Evolutionary conservation across 257 asterid species (phyloP).

Genomic region (Jacaranda copaia): DNA sequence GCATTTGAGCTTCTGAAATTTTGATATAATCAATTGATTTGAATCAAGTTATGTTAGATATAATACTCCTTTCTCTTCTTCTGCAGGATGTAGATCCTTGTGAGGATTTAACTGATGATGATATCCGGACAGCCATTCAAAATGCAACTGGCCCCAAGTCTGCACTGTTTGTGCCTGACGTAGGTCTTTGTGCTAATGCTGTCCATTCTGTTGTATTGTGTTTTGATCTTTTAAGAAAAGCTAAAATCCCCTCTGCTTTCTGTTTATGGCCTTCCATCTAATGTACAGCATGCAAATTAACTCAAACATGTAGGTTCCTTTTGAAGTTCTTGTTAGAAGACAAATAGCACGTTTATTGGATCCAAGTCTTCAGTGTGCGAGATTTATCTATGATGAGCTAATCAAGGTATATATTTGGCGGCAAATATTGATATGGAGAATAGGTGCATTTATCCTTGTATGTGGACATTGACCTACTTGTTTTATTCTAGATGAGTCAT

Average conservation of each 20-base stretch:
- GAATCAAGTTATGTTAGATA: constrained; percentile 25
- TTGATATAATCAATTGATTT: constrained; percentile 13
- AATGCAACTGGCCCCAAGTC: constrained; percentile 92
- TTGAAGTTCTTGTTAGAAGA: constrained; percentile 90
- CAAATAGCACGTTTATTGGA: constrained; percentile 92
- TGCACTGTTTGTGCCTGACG: constrained; percentile 91
- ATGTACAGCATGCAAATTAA: constrained; percentile 28
- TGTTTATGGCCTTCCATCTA: constrained; percentile 29
- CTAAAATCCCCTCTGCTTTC: constrained; percentile 23
- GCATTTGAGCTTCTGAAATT: constrained; percentile 7
- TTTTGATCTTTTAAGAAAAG: constrained; percentile 22
- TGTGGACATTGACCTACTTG: constrained; percentile 20
- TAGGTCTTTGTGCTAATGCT: constrained; percentile 45
- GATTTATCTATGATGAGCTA: constrained; percentile 92
- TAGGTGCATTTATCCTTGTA: constrained; percentile 28
- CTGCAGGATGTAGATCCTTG: constrained; percentile 96
- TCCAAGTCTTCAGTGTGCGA: constrained; percentile 97
- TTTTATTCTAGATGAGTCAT: constrained; percentile 79
- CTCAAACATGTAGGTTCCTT: constrained; percentile 72
- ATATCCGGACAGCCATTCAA: constrained; percentile 91
- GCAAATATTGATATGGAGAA: constrained; percentile 5
- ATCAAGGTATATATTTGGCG: constrained; percentile 66
- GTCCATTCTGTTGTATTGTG: neutral
- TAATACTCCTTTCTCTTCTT: constrained; percentile 30
- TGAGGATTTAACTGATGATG: constrained; percentile 90